Evolutionary conservation across 495 filamentous ascomycete genomes (phyloP), one percentile per base, ranked within the genome.

Genomic region (Aeminium ludgeri): DNA sequence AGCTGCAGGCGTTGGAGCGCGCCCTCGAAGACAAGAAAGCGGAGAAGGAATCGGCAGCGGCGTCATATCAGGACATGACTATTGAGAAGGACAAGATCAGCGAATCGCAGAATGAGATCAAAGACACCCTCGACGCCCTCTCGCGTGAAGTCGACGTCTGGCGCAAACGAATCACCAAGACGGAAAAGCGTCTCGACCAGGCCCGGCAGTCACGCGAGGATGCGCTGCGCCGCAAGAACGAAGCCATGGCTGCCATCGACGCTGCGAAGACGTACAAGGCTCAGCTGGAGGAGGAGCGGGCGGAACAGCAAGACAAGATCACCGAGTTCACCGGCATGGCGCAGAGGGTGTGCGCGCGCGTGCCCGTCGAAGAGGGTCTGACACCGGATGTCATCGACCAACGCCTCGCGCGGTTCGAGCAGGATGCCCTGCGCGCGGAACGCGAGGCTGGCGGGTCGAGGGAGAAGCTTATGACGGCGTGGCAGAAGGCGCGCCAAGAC

Each of bases 341-440:
- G 33, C 52, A 51, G 43, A 25, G 57, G 37, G 54, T 86, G 17
- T 77, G 64, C 20, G 46, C 57, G 30, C 71, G 86, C 30, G 71
- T 86, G 43, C 55, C 68, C 10, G 67, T 94, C 36, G 71, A 75
- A 30, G 63, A 69, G 38, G 74, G 74, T n/a, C 73, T 84, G 55
- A 89, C 78, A 0, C 36, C 62, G 5, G 48, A 59, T 3, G 73
- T 68, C 32, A 59, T 95, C 3, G 72, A 80, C 30, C 67, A 61
- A 35, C 81, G 79, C 52, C 65, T 80, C 30, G 59, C 69, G 0
- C 70, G 66, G 19, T 56, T 92, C 18, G 49, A 63, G 3, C 59
- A 62, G 19, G 73, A 82, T 45, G 52, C 81, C 13, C 41, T 63
- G n/a, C 55, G 57, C 6, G 64, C 59, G 44, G 64, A 68, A 45